Base-by-base conservation (phyloP, 352 stramenopile genomes). In the Phytophthora pini region DNA sequence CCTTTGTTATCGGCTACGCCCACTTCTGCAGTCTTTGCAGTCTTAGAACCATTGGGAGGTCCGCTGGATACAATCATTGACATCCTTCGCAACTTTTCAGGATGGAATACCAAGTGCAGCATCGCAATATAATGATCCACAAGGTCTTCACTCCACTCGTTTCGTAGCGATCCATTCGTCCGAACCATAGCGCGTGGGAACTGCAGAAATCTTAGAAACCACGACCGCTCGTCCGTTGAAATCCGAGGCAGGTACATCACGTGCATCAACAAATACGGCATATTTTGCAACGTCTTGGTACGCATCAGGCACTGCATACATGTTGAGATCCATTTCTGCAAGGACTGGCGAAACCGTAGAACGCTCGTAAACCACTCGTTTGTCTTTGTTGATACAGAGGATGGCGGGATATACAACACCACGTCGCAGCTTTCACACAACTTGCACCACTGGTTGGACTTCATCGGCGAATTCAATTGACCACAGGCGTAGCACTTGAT, bases 71-170 rank as follows among this genome's bases (percentile, higher is more conserved):
- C 84, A 31, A 94, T 50, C 9, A 88, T 79, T 2, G 84, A 82
- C 74, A 93, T 78, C 34, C 76, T 63, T 27, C 86, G 69, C n/a
- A 96, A 52, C 49, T 94, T 92, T 39, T 94, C 81, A 5, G 88
- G 88, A 56, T 96, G 87, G 46, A 96, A 96, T 0, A 96, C 86
- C 5, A 96, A 65, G 62, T 96, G 88, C 54, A 93, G 36, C 86
- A 96, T 93, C 5, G 86, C 84, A 26, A 96, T 73, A 55, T 94
- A 96, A 54, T 94, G 85, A 46, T 96, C 88, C 0, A 96, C 82
- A 5, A 93, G 66, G 51, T 92, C 85, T 75, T 92, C 84, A 24
- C 73, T 93, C 88, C 88, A 96, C 20, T 78, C 77, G 26, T 82
- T 82, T 27, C 56, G 79, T 34, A 89, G 20, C 9, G 81, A 80